These are phyloP conservation scores for Gamarada debralockiae DNA, from an alignment of 495 filamentous ascomycete species.

Conservation along the genomic window DNA sequence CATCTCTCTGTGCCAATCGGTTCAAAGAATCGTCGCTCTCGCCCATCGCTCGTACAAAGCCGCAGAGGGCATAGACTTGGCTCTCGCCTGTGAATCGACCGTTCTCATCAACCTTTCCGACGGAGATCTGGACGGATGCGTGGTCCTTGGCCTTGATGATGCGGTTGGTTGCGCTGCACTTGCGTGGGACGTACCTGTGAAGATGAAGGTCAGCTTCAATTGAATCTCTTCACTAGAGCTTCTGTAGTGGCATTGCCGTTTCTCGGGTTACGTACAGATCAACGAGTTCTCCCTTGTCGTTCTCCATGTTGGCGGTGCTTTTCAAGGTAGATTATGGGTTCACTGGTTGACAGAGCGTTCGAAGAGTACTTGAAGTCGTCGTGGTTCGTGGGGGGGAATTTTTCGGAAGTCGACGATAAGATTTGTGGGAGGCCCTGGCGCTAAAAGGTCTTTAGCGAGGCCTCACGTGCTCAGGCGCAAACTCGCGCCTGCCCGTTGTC, in stretches of 20 bases:
- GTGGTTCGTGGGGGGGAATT: conserved; percentile 17
- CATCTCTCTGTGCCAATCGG: conserved; percentile 90
- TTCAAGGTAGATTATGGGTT: conserved; percentile 25
- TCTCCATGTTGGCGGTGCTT: conserved; percentile 73
- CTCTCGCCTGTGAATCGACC: conserved; percentile 96
- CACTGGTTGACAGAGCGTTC: conserved; percentile 19
- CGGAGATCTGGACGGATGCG: conserved; percentile 85
- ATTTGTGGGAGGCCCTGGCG: conserved; percentile 16
- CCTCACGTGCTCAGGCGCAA: conserved; percentile 18
- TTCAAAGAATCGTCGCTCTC: conserved; percentile 97
- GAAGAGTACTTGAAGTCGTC: conserved; percentile 17
- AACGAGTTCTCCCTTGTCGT: conserved; percentile 98
- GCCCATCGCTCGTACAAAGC: conserved; percentile 96
- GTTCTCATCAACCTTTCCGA: conserved; percentile 96
- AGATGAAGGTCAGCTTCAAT: background rate
- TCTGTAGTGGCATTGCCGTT: background rate
- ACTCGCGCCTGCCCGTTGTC: too few relatives aligned
- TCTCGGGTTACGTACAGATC: conserved; percentile 71
- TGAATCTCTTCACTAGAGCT: conserved; percentile 1
- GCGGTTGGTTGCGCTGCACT: conserved; percentile 91
- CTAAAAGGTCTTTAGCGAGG: conserved; percentile 9
- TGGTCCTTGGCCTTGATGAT: conserved; percentile 99
- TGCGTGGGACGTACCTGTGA: conserved; percentile 93
- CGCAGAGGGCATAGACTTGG: conserved; percentile 94
- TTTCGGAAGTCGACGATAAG: conserved; percentile 8